These are phyloP conservation scores for Metschnikowia koreensis DNA, from an alignment of 805 yeast genomes.

Conservation along the genomic window DNA sequence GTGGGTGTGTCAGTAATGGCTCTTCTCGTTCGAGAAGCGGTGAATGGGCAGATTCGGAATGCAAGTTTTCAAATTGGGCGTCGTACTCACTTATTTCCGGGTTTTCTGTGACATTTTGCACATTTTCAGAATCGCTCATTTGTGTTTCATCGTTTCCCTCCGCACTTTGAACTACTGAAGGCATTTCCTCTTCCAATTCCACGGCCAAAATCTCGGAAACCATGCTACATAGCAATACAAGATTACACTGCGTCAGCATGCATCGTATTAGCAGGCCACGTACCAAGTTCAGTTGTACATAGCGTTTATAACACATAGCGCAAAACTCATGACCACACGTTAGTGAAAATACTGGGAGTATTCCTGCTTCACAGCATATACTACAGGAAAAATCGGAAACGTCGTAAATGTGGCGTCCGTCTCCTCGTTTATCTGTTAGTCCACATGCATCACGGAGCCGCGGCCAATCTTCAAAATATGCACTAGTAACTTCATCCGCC, in stretches of 20 bases:
- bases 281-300: constrained; percentile 46
- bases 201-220: constrained; percentile 21
- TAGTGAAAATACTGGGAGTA: constrained; percentile 43
- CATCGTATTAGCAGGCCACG: constrained; percentile 58
- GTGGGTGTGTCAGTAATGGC: constrained; percentile 12
- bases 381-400: constrained; percentile 45
- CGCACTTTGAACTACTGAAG: background rate
- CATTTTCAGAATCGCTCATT: background rate
- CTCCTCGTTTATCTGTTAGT: constrained; percentile 10
- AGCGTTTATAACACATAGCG: constrained; percentile 60
- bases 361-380: constrained; percentile 67
- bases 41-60: background rate
- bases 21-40: background rate
- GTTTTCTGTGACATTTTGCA: background rate
- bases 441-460: constrained; percentile 31
- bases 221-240: constrained; percentile 43
- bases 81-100: constrained; percentile 11
- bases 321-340: constrained; percentile 76
- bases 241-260: constrained; percentile 55
- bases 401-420: background rate
- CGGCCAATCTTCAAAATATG: constrained; percentile 31
- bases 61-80: constrained; percentile 8
- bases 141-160: background rate
- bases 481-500: constrained; percentile 36
- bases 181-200: background rate